Conservation (phyloP, 1,284 basidiomycete genomes). For the Cystobasidium slooffiae region DNA sequence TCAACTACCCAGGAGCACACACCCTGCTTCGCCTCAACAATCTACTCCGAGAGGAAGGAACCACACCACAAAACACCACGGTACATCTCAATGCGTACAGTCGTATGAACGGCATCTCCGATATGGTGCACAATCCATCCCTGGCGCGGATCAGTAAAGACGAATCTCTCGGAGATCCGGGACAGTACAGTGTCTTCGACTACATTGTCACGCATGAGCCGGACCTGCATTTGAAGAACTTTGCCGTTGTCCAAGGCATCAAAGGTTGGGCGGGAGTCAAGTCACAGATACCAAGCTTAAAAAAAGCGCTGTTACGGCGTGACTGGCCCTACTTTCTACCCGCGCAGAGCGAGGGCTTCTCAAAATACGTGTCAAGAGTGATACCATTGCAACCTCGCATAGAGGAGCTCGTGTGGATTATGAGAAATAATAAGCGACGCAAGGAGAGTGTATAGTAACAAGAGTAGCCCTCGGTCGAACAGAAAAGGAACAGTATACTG, state of each 20-base stretch:
- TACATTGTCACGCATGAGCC: constrained; percentile 42
- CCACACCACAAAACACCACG: constrained; percentile 38
- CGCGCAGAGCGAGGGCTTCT: neutral
- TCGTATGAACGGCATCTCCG: constrained; percentile 73
- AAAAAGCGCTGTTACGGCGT: constrained; percentile 1
- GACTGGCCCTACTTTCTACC: constrained; percentile 3
- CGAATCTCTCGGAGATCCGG: constrained; percentile 25
- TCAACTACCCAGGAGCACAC: constrained; percentile 89
- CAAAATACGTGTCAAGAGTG: constrained; percentile 1
- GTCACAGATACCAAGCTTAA: constrained; percentile 4
- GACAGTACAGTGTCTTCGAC: constrained; percentile 41
- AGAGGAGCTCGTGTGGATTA: constrained; percentile 35
- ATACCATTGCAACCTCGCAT: constrained; percentile 10
- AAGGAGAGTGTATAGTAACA: constrained; percentile 1
- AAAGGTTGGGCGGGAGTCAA: constrained; percentile 34
- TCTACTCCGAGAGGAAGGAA: constrained; percentile 52
- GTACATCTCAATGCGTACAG: constrained; percentile 81
- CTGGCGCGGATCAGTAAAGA: constrained; percentile 30
- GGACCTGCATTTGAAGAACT: constrained; percentile 6
- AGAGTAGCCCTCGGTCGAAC: neutral
- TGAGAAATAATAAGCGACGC: constrained; percentile 17
- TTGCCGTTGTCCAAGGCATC: constrained; percentile 18
- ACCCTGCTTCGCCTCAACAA: constrained; percentile 71
- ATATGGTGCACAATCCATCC: neutral
- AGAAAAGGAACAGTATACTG: neutral